These are phyloP conservation scores for Rubroboletus satanas DNA, from an alignment of 768 basidiomycete genomes.

Conservation along the genomic window DNA sequence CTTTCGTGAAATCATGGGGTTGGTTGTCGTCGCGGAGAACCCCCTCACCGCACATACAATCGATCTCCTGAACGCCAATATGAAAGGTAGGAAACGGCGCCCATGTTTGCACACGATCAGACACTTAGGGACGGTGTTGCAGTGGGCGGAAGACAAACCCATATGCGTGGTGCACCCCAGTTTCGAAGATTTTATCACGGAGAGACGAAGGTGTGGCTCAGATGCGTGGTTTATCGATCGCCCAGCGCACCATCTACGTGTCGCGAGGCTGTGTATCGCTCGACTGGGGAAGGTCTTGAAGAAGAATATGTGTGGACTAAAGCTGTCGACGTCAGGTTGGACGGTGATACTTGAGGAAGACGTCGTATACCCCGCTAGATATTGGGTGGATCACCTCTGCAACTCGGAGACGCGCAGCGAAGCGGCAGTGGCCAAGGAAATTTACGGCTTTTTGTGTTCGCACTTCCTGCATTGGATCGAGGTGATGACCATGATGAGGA, in stretches of 20 bases:
- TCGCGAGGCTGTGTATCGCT: constrained; percentile 26
- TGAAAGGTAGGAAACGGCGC: constrained; percentile 11
- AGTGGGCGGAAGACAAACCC: constrained; percentile 25
- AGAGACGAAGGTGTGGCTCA: constrained; percentile 26
- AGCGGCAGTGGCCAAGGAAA: constrained; percentile 7
- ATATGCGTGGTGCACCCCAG: constrained; percentile 33
- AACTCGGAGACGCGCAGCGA: constrained; percentile 1
- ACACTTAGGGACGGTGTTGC: constrained; percentile 26
- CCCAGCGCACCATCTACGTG: constrained; percentile 15
- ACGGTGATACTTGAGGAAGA: constrained; percentile 22
- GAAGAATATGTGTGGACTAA: constrained; percentile 26
- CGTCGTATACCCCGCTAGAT: constrained; percentile 21
- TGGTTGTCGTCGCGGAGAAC: constrained; percentile 28
- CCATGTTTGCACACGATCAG: constrained; percentile 31
- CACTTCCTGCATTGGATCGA: constrained; percentile 36
- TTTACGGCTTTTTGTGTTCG: constrained; percentile 18
- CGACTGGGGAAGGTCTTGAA: constrained; percentile 14
- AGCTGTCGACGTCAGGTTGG: constrained; percentile 18
- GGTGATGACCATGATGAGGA: constrained; percentile 29
- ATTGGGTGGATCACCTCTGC: constrained; percentile 33
- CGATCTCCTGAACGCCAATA: constrained; percentile 24
- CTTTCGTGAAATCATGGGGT: constrained; percentile 32
- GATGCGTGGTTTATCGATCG: constrained; percentile 31
- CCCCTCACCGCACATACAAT: constrained; percentile 25
- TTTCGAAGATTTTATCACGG: constrained; percentile 33